phyloP scores from a whole-genome alignment of 78 protist genomes.

The Creolimax fragrantissima region DNA sequence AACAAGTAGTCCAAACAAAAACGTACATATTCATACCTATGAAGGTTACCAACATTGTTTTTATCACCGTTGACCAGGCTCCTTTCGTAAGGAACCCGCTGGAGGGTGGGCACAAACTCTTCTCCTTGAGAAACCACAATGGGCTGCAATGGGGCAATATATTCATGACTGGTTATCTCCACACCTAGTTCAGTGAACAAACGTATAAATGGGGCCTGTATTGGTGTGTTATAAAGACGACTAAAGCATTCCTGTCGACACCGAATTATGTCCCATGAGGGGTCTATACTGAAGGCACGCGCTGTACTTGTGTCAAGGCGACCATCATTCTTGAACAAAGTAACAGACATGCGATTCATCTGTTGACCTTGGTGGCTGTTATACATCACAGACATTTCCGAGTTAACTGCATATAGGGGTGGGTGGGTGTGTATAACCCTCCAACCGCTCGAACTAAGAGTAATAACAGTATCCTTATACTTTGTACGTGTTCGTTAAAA shows the following conservation, averaged over 20 bases:
- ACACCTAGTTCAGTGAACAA: neutral
- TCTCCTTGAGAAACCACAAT: neutral
- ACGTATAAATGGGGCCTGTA: neutral
- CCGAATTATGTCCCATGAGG: neutral
- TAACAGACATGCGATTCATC: neutral
- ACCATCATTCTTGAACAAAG: neutral
- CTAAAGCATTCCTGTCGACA: neutral
- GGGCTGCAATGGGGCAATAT: neutral
- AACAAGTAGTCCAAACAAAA: too few species aligned
- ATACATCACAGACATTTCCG: too few species aligned
- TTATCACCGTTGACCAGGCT: too few species aligned
- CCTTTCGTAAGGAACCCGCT: neutral
- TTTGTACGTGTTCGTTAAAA: too few species aligned
- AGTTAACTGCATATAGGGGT: too few species aligned
- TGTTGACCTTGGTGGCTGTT: too few species aligned
- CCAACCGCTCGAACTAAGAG: too few species aligned
- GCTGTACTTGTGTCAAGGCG: neutral
- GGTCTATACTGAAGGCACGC: neutral
- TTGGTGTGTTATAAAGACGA: neutral
- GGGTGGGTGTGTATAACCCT: too few species aligned
- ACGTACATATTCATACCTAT: too few species aligned
- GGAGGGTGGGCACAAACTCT: neutral
- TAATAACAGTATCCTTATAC: too few species aligned
- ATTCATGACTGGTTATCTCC: neutral
- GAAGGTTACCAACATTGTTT: too few species aligned